Evolutionary conservation across 2,329 filamentous ascomycete species (phyloP), one percentile per base, ranked within the genome.

Genomic region (Sporothrix luriei): DNA sequence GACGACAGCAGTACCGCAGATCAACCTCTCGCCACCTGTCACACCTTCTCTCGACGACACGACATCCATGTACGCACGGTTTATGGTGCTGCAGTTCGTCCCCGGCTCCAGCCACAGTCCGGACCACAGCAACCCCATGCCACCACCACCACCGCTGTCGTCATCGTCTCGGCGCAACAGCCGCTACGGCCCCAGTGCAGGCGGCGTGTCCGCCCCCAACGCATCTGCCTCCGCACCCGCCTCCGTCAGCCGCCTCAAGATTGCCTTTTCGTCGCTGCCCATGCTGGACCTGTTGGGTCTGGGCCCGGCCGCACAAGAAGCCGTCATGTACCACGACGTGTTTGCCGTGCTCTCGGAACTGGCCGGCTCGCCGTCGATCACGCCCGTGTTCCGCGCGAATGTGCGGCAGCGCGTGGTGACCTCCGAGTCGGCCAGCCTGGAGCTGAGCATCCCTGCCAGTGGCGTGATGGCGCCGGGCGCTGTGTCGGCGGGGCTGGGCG

Each of bases 331-430:
- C 61, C 81, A 80, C 72, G 85, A 88, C 71, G 79, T 87, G 14
- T 88, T 88, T 74, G 80, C 82, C 52, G 81, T 87, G n/a, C 79
- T 88, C 4, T 77, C 79, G 4, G 80, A 84, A n/a, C 80, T 83
- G 57, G 79, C 81, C 1, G 77, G 78, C n/a, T 79, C 82, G 10
- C 79, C 80, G 0, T 79, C 78, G 2, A 75, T 84, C 6, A 80
- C 79, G 2, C 82, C 80, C 65, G 77, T 79, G 0, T 84, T 85
- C 77, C 82, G 81, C 72, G 74, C 76, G 0, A 78, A 77, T 0
- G 82, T 88, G 2, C 78, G 79, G 26, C 79, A 82, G n/a, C 74
- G 76, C 7, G 73, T 82, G 1, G 70, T 70, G 3, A 70, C 70
- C 0, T 75, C 76, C 10, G 74, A 76, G 40, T 33, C 71, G 0